Evolutionary conservation across 108 stramenopile species (phyloP), one percentile per base, ranked within the genome.

Genomic region (Heterococcus sp.): DNA sequence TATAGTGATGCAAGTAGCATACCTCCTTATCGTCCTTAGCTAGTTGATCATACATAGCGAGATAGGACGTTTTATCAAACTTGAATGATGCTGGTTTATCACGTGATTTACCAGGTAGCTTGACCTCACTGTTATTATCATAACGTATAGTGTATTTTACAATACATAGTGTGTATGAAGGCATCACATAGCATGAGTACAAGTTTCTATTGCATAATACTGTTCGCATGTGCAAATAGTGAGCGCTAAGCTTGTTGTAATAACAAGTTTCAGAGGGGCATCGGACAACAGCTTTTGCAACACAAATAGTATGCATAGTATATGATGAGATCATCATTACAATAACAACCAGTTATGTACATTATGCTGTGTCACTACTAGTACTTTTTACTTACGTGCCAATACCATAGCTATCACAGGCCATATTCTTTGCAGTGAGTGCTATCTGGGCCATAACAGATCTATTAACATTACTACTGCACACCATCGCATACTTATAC

Each of bases 401-500:
- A 26, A 71, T 46, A 14, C 78, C 78, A 63, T 69, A 79, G 29
- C 70, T 72, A 30, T 46, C 64, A 14, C 33, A 71, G 3, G 70
- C 70, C 58, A 79, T 79, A 37, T 71, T 34, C 34, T 69, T 74
- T 32, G 71, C 37, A 71, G 65, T 32, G 0, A 79, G 40, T 35
- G 72, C 8, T 2, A 64, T 72, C 71, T 79, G 72, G 21, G 68
- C 78, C 78, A 79, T 68, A 21, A 79, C 71, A 30, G 71, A 72
- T 72, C 78, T 70, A 72, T 79, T 79, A 28, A 79, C 58, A 58
- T 79, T 79, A 37, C 71, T 72, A n/a, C 71, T 72, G 71, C 78
- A 79, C 71, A 79, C 78, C n/a, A 79, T 71, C 2, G 78, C 78
- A 58, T 63, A 79, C 37, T 36, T 38, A 27, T 30, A 39, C 63